Percentiles rank a stretch among this genome's conserved stretches.
phyloP scores from a whole-genome alignment of 768 basidiomycete species.

The Naganishia vishniacii region DNA sequence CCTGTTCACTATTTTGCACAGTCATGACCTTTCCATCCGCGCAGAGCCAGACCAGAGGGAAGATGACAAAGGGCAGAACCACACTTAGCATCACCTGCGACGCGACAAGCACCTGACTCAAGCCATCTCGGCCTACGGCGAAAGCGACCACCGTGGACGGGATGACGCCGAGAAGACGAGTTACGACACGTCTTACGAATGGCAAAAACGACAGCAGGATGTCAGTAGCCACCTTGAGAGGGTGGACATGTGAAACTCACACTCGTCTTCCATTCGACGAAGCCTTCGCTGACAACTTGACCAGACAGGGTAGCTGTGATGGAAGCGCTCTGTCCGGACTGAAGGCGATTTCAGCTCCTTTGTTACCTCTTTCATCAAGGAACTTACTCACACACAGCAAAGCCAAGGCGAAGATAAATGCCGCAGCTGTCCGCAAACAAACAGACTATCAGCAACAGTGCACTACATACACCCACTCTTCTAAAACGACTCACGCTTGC shows the following conservation, averaged over 20 bases:
- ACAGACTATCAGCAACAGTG: not conserved
- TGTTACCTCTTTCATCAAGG: too few species aligned
- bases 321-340: constrained; percentile 79
- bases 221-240: too few species aligned
- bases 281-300: constrained; percentile 84
- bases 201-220: too few species aligned
- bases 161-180: constrained; percentile 72
- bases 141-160: constrained; percentile 76
- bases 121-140: constrained; percentile 64
- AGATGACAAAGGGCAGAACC: constrained; percentile 76
- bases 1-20: constrained; percentile 38
- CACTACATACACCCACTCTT: too few species aligned
- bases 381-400: constrained; percentile 61
- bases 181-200: constrained; percentile 67
- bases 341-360: too few species aligned
- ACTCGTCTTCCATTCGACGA: constrained; percentile 77
- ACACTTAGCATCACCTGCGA: constrained; percentile 80
- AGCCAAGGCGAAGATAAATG: constrained; percentile 77
- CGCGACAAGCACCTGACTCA: constrained; percentile 72
- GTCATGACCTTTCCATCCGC: constrained; percentile 65
- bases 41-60: constrained; percentile 73
- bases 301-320: constrained; percentile 85
- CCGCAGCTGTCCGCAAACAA: constrained; percentile 63
- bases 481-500: constrained; percentile 59
- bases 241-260: too few species aligned